Base-by-base conservation (phyloP, 345 rosid genomes). In the Psidium friedrichsthalianum region DNA sequence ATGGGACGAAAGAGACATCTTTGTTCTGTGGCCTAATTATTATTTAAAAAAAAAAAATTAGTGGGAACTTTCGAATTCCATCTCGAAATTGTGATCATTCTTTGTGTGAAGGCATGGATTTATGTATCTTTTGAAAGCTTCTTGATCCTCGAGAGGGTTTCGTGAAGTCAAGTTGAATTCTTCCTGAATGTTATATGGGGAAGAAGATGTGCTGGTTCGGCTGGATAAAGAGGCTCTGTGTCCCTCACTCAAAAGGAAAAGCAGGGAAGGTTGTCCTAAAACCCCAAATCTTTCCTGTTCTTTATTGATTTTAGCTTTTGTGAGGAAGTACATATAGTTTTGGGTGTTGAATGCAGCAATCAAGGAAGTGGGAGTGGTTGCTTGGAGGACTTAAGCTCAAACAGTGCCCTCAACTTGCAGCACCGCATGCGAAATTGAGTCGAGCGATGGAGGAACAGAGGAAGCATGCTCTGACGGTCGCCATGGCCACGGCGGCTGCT, bases 401-500 rank as follows among this genome's bases (percentile, higher is more conserved):
- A 84, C 93, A 92, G 24, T 88, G 86, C 83, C 94, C 88, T 87
- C 93, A 89, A 81, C 90, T 91, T 84, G 83, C 86, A 3, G 89
- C 91, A 21, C 91, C 94, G 3, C 55, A 85, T 56, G 88, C 85
- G 82, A 89, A 91, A 22, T 82, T 94, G 82, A 88, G 87, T 61
- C 92, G 92, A 83, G 98, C 96, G 54, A 88, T 93, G 29, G 93
- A 93, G 82, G 93, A 93, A 85, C 97, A 97, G 85, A 95, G 95
- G 81, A 93, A 91, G 74, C 94, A 93, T 86, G 96, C 99, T 14
- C 82, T 96, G 86, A 92, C 90, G 74, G 99, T 95, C 58, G 99
- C 99, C 74, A 88, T 94, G 24, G 96, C 97, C 24, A 96, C 99
- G 0, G 97, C 95, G 0, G 98, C 94, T 12, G 98, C 98, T 47